phyloP scores from a whole-genome alignment of 306 rosid genomes.

The Geum urbanum region DNA sequence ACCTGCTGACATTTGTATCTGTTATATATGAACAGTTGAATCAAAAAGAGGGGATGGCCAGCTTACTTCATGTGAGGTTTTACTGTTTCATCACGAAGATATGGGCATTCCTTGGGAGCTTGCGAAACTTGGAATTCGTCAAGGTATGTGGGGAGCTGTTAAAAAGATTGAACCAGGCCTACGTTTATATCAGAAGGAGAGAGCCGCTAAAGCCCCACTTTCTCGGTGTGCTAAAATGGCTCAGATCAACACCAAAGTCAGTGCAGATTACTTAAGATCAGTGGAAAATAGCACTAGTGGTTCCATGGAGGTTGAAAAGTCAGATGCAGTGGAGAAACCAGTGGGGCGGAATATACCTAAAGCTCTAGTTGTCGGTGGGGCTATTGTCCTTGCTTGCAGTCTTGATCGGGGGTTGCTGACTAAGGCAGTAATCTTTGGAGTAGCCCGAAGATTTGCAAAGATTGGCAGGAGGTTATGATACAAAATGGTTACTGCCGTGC shows the following conservation, averaged over 20 bases:
- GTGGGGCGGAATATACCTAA: conserved; percentile 60
- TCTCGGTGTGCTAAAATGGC: conserved; percentile 64
- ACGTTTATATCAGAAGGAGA: conserved; percentile 57
- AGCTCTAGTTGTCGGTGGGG: conserved; percentile 78
- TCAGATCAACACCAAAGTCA: conserved; percentile 64
- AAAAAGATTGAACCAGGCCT: conserved; percentile 84
- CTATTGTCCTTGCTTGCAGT: conserved; percentile 69
- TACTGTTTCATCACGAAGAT: conserved; percentile 85
- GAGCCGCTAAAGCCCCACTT: conserved; percentile 50
- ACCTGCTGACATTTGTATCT: conserved; percentile 16
- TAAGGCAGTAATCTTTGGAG: conserved; percentile 84
- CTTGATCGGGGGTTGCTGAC: conserved; percentile 86
- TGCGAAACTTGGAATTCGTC: conserved; percentile 87
- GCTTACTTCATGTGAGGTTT: conserved; percentile 76
- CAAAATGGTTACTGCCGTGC: conserved; percentile 19
- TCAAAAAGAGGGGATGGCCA: conserved; percentile 59
- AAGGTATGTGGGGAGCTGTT: conserved; percentile 99
- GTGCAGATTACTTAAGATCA: conserved; percentile 51
- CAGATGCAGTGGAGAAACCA: conserved; percentile 46
- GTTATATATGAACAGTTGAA: conserved; percentile 52
- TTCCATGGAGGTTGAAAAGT: conserved; percentile 37
- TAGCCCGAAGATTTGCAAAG: conserved; percentile 77
- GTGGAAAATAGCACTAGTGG: conserved; percentile 41
- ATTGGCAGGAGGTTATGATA: conserved; percentile 67
- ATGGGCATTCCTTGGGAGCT: conserved; percentile 99